Conservation (phyloP, 2,329 filamentous ascomycete species). For the Diaporthe caulivora region DNA sequence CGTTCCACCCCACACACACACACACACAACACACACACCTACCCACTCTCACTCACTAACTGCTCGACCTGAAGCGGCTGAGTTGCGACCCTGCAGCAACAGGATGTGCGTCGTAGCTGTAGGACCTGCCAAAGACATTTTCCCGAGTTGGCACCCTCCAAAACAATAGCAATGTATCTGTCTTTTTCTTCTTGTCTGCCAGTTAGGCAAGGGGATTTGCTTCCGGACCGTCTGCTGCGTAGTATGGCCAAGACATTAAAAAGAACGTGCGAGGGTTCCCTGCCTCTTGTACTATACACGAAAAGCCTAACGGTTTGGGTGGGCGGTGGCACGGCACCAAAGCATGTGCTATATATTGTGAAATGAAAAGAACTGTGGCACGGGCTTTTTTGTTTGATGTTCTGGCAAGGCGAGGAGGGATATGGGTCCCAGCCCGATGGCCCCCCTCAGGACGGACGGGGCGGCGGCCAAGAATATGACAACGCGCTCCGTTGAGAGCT, state of each 20-base stretch:
- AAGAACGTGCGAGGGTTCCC: background rate
- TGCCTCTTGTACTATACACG: background rate
- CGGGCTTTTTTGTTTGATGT: background rate
- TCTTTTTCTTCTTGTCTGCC: background rate
- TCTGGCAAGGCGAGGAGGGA: background rate
- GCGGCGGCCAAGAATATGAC: background rate
- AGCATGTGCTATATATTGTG: background rate
- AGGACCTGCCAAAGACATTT: no score
- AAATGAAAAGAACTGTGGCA: background rate
- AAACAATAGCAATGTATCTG: no score
- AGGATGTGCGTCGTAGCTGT: no score
- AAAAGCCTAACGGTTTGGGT: background rate
- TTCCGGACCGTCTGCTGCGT: background rate
- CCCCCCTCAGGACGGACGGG: background rate
- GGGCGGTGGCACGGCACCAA: background rate
- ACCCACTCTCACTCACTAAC: no score
- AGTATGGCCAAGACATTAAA: background rate
- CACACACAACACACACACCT: no score
- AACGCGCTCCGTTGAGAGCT: background rate
- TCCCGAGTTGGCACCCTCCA: no score
- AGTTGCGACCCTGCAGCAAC: background rate
- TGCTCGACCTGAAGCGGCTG: background rate
- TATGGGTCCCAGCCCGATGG: slow-evolving; percentile 1
- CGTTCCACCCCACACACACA: background rate
- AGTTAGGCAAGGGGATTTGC: background rate